Conservation (phyloP, 306 rosid species). For the Benincasa hispida region DNA sequence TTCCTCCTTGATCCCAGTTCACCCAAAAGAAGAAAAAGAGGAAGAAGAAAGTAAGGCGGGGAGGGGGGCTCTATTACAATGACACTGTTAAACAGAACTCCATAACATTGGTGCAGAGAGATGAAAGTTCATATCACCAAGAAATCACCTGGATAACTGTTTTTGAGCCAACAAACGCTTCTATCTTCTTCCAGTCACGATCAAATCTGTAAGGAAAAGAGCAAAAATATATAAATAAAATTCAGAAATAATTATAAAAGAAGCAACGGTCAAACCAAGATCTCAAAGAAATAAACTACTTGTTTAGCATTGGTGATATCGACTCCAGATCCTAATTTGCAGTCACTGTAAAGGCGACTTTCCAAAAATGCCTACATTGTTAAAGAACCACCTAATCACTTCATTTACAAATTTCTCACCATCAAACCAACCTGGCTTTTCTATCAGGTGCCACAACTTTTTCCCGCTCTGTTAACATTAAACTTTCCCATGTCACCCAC, state of each 20-base stretch:
- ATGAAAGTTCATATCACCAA: background rate
- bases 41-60: background rate
- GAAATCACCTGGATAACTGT: slow-evolving; percentile 88
- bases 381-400: background rate
- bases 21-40: background rate
- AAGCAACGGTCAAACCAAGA: background rate
- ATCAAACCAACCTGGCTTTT: background rate
- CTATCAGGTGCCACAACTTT: background rate
- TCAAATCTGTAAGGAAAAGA: slow-evolving; percentile 43
- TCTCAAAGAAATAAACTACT: background rate
- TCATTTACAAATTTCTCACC: background rate
- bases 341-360: background rate
- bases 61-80: background rate
- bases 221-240: background rate
- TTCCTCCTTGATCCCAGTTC: background rate
- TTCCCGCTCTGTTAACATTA: background rate
- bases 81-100: background rate
- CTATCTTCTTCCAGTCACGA: slow-evolving; percentile 99
- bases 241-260: background rate
- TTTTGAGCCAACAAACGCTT: slow-evolving; percentile 91
- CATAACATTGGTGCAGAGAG: background rate
- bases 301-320: background rate
- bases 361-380: background rate
- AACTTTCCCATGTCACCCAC: background rate
- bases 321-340: background rate